Base-by-base conservation (phyloP, 2,329 filamentous ascomycete genomes). In the Boeremia exigua region DNA sequence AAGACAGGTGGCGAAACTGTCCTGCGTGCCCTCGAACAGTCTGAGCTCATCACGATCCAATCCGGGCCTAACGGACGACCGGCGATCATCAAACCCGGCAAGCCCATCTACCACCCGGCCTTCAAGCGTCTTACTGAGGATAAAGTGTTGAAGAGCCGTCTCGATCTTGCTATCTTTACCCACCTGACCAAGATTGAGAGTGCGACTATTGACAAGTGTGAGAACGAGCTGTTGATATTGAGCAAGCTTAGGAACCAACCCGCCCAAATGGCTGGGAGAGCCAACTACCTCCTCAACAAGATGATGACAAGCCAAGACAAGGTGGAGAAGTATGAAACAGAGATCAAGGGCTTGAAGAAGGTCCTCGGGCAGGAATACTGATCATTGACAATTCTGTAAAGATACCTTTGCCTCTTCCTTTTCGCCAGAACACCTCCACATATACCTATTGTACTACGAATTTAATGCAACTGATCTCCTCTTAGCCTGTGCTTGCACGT, bases 61-160 rank as follows among this genome's bases (percentile, higher is more conserved):
- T 86, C 86, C 4, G 79, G 86, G 3, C 78, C 82, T 45, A 88
- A 90, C 40, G 94, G 95, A 0, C 87, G 92, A 0, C 94, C 95
- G 0, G 86, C 88, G 54, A 81, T 81, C 29, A 90, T 98, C 73
- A 87, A 84, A 49, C 89, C 92, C 0, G 92, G 92, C 19, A 92
- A 91, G 69, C 93, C 94, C 0, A 89, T 98, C 25, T 96, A 94
- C 75, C 86, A 88, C 54, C 87, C 93, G 1, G 93, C 93, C 0
- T 98, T 98, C 78, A 82, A 83, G 56, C 81, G 85, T 33, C 78
- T 97, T 33, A 83, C 87, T 0, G 78, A 85, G 40, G 93, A 97
- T 70, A 80, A 82, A 6, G 91, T 92, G 0, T 80, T 97, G 37
- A 82, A 83, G 37, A 88, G 89, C 32, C 86, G 88, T 61, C 84